phyloP scores from a whole-genome alignment of 257 asterid genomes.

The Primulina tabacum region DNA sequence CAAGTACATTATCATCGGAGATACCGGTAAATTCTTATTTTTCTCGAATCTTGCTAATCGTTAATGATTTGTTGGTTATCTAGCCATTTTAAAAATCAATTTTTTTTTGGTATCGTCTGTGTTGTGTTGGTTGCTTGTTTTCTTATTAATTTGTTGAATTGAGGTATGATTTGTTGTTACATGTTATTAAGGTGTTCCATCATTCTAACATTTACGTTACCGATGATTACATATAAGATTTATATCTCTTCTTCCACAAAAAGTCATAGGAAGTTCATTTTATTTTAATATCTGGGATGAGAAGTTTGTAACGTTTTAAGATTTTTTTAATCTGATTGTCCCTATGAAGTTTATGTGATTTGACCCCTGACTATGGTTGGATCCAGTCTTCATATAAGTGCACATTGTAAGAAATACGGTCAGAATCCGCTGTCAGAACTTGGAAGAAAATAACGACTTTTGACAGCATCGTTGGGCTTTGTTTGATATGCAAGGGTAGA shows the following conservation, averaged over 20 bases:
- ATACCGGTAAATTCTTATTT: constrained; percentile 37
- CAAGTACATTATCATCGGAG: constrained; percentile 73
- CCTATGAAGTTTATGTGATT: neutral
- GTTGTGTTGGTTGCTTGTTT: neutral
- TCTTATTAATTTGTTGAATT: neutral
- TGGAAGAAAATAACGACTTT: too few species aligned
- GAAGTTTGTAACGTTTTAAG: too few species aligned
- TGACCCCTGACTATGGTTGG: neutral
- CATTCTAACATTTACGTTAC: neutral
- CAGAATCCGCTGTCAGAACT: neutral
- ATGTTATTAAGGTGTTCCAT: too few species aligned
- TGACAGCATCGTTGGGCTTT: neutral
- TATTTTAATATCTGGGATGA: neutral
- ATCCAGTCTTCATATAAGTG: too few species aligned
- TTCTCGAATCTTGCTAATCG: neutral
- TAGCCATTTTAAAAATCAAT: neutral
- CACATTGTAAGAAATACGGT: neutral
- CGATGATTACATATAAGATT: neutral
- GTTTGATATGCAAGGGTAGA: neutral
- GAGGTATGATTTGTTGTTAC: neutral
- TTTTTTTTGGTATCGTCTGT: neutral
- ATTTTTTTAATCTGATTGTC: too few species aligned
- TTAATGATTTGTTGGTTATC: neutral
- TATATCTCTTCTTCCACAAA: neutral
- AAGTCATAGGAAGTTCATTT: neutral